Base-by-base conservation (phyloP, 768 basidiomycete genomes). In the Lactarius psammicola region DNA sequence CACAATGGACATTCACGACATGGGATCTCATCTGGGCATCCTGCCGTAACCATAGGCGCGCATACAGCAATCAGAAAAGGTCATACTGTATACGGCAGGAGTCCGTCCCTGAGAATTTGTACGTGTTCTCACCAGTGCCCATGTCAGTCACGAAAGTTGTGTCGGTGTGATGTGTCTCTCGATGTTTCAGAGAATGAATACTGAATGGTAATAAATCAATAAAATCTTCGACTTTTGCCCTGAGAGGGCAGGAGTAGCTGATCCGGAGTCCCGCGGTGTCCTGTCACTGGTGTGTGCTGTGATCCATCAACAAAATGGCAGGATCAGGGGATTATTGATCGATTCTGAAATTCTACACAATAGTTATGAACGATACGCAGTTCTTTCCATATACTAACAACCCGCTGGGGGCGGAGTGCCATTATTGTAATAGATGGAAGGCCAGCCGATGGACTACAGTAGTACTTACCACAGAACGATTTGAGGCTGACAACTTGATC, bases 211-310 rank as follows among this genome's bases (percentile, higher is more conserved):
- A 49, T 49, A 23, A 51, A 51, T 51, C 49, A 51, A 51, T 51
- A 49, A 38, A 44, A 54, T 58, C 33, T 42, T 46, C 56, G 23
- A 51, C 42, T 59, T 33, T 30, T 63, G 36, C 26, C 40, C 31
- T 56, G 44, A 40, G 38, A 46, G 40, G 38, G 23, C 31, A 30
- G 23, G 15, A 30, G 26, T 31, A n/a, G n/a, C n/a, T 63, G 66
- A 67, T 67, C 62, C 66, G 61, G 66, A 54, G 66, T 54, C 31
- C 62, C 60, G 66, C 57, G 66, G 65, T 40, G 31, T 59, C 57
- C 26, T 55, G 42, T 20, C 20, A 20, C 42, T n/a, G 6, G 1
- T 13, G 8, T 55, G 56, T 55, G 61, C 30, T 59, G 44, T 58
- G 44, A 33, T 42, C 51, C 30, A 57, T 44, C 23, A 38, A 42